phyloP scores from a whole-genome alignment of 495 filamentous ascomycete species.

The Hypoxylon subgilvum region DNA sequence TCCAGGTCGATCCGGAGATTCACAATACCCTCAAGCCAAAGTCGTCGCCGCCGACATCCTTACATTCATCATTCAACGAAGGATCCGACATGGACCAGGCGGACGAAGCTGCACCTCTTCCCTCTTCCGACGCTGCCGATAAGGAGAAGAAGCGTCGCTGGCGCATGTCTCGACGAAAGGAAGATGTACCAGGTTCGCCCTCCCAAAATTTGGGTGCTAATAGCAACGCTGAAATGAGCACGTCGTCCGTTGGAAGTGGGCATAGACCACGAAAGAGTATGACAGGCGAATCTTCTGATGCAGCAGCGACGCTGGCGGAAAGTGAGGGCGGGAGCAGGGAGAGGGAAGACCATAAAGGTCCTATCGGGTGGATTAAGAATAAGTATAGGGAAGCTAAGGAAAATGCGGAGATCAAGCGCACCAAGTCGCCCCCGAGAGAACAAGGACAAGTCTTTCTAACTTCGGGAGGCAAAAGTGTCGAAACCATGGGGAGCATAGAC shows the following conservation, averaged over 20 bases:
- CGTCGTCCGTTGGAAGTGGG: slow-evolving; percentile 68
- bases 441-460: slow-evolving; percentile 37
- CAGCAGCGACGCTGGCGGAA: slow-evolving; percentile 46
- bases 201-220: slow-evolving; percentile 62
- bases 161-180: slow-evolving; percentile 73
- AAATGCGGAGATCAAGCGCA: slow-evolving; percentile 62
- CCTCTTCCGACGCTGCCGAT: slow-evolving; percentile 50
- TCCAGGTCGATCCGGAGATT: slow-evolving; percentile 50
- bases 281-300: slow-evolving; percentile 60
- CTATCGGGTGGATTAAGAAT: slow-evolving; percentile 81
- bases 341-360: slow-evolving; percentile 67
- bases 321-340: slow-evolving; percentile 48
- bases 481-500: slow-evolving; percentile 45
- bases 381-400: slow-evolving; percentile 82
- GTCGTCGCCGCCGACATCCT: slow-evolving; percentile 69
- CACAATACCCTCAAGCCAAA: slow-evolving; percentile 62
- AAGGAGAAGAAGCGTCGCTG: slow-evolving; percentile 74
- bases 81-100: slow-evolving; percentile 75
- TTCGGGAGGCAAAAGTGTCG: slow-evolving; percentile 50
- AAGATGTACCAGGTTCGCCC: slow-evolving; percentile 54
- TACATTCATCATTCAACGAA: slow-evolving; percentile 78
- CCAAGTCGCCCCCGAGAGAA: slow-evolving; percentile 54
- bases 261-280: slow-evolving; percentile 59
- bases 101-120: slow-evolving; percentile 56
- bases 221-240: slow-evolving; percentile 70